Percentiles rank a stretch among this genome's conserved stretches.
phyloP scores from a whole-genome alignment of 202 grass and related monocot species.

The Musa balbisiana region DNA sequence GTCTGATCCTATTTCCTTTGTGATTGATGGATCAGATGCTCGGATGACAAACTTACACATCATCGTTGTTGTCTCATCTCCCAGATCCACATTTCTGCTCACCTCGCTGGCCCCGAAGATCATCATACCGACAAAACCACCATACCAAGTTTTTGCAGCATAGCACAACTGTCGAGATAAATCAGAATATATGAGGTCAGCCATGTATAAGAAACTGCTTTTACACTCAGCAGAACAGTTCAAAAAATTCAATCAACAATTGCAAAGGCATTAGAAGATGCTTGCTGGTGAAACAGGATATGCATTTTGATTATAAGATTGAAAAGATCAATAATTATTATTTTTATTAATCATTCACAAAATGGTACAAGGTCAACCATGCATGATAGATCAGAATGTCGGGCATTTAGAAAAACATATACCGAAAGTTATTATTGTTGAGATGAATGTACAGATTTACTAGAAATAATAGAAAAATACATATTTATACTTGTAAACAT shows the following conservation, averaged over 20 bases:
- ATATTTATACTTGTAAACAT: too few relatives aligned
- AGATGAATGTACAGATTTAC: too few relatives aligned
- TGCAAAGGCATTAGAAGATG: not conserved
- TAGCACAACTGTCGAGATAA: slow-evolving; percentile 59
- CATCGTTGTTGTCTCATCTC: slow-evolving; percentile 95
- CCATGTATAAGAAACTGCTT: too few relatives aligned
- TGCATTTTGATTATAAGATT: too few relatives aligned
- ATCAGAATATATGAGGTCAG: not conserved
- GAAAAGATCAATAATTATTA: too few relatives aligned
- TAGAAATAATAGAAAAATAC: too few relatives aligned
- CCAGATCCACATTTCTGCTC: slow-evolving; percentile 84
- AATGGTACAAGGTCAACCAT: too few relatives aligned
- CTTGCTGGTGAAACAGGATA: not conserved
- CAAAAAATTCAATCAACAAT: not conserved
- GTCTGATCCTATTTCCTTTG: slow-evolving; percentile 77
- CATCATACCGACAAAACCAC: slow-evolving; percentile 97
- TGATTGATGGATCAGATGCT: slow-evolving; percentile 81
- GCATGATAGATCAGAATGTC: too few relatives aligned
- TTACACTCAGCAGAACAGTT: not conserved
- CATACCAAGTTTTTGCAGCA: slow-evolving; percentile 92
- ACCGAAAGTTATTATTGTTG: too few relatives aligned
- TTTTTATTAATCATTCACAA: too few relatives aligned
- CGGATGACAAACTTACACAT: slow-evolving; percentile 96
- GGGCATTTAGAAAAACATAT: too few relatives aligned
- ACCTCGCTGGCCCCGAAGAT: slow-evolving; percentile 97